Evolutionary conservation across 371 early-diverging fungal species (phyloP).

Genomic region (Mortierella sp.): DNA sequence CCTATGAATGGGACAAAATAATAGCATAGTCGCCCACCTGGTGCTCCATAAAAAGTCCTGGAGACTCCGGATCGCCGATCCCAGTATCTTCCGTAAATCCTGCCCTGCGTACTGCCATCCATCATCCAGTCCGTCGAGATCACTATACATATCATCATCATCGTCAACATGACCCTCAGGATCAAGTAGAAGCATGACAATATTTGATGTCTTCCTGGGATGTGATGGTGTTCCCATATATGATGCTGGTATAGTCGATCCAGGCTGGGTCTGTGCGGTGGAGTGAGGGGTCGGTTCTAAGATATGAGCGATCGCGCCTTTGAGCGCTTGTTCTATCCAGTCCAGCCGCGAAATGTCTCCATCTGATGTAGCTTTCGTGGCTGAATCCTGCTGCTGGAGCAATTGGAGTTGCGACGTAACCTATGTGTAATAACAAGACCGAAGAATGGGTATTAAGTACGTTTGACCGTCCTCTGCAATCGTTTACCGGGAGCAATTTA

Average conservation of each 20-base stretch:
- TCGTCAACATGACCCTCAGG: background rate
- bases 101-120: conserved; percentile 19
- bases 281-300: conserved; percentile 16
- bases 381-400: conserved; percentile 12
- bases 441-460: background rate
- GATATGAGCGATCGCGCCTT: conserved; percentile 43
- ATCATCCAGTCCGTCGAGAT: background rate
- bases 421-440: background rate
- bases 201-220: conserved; percentile 7
- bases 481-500: too few species aligned
- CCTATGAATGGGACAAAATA: background rate
- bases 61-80: conserved; percentile 9
- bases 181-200: conserved; percentile 33
- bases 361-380: background rate
- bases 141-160: background rate
- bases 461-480: background rate
- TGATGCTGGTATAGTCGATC: background rate
- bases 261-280: background rate
- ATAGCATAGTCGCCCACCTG: too few species aligned
- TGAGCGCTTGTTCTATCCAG: conserved; percentile 37
- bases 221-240: background rate
- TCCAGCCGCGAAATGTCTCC: background rate
- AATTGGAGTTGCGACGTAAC: conserved; percentile 25
- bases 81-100: conserved; percentile 20
- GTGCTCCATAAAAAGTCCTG: conserved; percentile 15